Percentiles rank a stretch among this genome's conserved stretches.
Conservation (phyloP, 202 grass and related monocot genomes). For the Zoysia matrella region DNA sequence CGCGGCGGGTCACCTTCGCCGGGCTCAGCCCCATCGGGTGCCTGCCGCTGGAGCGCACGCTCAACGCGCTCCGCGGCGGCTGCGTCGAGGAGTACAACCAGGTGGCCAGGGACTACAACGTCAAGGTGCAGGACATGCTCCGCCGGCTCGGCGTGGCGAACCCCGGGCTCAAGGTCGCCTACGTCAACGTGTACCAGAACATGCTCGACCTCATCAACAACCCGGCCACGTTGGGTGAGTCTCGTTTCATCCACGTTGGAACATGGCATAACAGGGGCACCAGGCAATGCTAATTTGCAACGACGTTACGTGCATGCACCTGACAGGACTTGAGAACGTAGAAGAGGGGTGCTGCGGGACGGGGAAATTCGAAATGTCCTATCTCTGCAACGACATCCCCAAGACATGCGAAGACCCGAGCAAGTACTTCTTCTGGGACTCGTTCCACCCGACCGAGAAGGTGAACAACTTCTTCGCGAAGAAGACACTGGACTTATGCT, state of each 20-base stretch:
- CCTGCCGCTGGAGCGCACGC: slow-evolving; percentile 73
- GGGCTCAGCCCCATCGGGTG: slow-evolving; percentile 84
- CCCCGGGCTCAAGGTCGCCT: slow-evolving; percentile 51
- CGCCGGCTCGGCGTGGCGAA: neutral
- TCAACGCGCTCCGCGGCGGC: slow-evolving; percentile 44
- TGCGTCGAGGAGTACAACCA: slow-evolving; percentile 35
- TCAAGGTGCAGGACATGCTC: slow-evolving; percentile 68
- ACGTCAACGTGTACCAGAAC: slow-evolving; percentile 53
- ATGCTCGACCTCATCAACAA: slow-evolving; percentile 60
- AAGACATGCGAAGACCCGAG: slow-evolving; percentile 62
- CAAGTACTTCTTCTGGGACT: slow-evolving; percentile 87
- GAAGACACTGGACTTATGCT: slow-evolving; percentile 21
- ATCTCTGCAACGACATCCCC: slow-evolving; percentile 59
- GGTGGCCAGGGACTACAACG: slow-evolving; percentile 70
- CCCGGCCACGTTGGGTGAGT: slow-evolving; percentile 63
- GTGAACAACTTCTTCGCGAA: slow-evolving; percentile 59
- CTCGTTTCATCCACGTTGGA: neutral
- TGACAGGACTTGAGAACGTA: slow-evolving; percentile 78
- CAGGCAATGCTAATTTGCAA: neutral
- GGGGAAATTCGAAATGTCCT: slow-evolving; percentile 76
- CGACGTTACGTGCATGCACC: neutral
- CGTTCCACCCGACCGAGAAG: slow-evolving; percentile 87
- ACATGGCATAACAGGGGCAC: neutral
- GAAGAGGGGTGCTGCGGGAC: slow-evolving; percentile 79
- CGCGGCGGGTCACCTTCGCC: slow-evolving; percentile 65